Evolutionary conservation across 2,329 filamentous ascomycete species (phyloP), one percentile per base, ranked within the genome.

Genomic region (Spiromastix sp.): DNA sequence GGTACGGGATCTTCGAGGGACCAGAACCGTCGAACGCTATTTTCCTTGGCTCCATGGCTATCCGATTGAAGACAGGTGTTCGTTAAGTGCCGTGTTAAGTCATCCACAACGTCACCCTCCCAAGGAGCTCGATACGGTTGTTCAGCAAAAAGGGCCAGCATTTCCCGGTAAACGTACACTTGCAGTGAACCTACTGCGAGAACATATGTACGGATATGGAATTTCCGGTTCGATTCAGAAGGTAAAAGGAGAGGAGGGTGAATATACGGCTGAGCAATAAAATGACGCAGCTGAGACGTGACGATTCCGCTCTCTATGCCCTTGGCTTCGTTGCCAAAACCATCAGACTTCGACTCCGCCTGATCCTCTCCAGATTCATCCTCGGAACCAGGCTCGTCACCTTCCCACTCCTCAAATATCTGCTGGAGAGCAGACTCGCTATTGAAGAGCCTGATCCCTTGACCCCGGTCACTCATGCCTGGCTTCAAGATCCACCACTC

Each of bases 401-500:
- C 76, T 55, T 95, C 89, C 86, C 91, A 98, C 38, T 75, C 79
- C 47, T 95, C 85, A 52, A 96, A 98, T 36, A 98, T 91, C 10
- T 55, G 70, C 41, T 81, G 80, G n/a, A 98, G 64, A 52, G 93
- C 79, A 37, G 80, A 77, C 66, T 91, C 83, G 2, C 77, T 85
- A 48, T 77, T 83, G 58, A 98, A 98, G 1, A 98, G 66, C 25
- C 85, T 67, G 39, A 98, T 95, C 1, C 91, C 91, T 55, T 95
- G 87, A 0, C 89, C 91, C 16, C 89, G 74, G 55, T 98, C 91
- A 57, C 85, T 94, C 91, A 98, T 96, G 6, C 89, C 82, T 0
- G 91, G 89, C 61, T 98, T 98, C 40, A 98, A 60, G 46, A 98
- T 96, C 91, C 91, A 98, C 89, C 89, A 98, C 55, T 93, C 77